Conservation (phyloP, 495 filamentous ascomycete genomes). For the Aspergillus haitiensis region DNA sequence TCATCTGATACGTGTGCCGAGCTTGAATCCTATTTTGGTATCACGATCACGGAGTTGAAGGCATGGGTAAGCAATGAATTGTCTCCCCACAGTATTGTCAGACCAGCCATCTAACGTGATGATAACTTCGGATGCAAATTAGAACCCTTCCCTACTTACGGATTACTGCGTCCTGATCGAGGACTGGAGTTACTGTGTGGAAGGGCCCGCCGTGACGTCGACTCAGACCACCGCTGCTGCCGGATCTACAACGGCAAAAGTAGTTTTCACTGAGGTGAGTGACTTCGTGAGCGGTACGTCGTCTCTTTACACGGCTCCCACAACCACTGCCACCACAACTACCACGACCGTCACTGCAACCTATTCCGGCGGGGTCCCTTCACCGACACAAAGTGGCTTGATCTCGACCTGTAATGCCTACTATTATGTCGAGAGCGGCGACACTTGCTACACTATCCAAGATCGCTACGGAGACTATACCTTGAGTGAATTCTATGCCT, state of each 20-base stretch:
- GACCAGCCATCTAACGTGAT: not conserved
- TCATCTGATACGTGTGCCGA: slow-evolving; percentile 19
- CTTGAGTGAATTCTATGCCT: slow-evolving; percentile 9
- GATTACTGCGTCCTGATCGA: slow-evolving; percentile 7
- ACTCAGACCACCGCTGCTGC: not conserved
- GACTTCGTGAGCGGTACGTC: too few species aligned
- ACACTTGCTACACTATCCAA: slow-evolving; percentile 6
- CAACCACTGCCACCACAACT: slow-evolving; percentile 10
- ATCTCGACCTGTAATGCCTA: slow-evolving; percentile 21
- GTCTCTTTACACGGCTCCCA: not conserved
- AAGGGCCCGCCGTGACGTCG: slow-evolving; percentile 1
- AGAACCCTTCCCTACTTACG: slow-evolving; percentile 18
- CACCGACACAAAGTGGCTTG: slow-evolving; percentile 27
- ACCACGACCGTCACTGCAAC: slow-evolving; percentile 11
- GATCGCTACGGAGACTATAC: slow-evolving; percentile 3
- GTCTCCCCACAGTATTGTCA: not conserved
- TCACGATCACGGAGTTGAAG: slow-evolving; percentile 13
- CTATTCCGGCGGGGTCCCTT: slow-evolving; percentile 14
- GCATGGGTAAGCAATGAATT: slow-evolving; percentile 15
- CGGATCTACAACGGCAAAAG: too few species aligned
- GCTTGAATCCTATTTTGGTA: slow-evolving; percentile 11
- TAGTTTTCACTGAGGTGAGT: too few species aligned
- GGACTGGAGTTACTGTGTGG: slow-evolving; percentile 24
- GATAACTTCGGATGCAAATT: too few species aligned
- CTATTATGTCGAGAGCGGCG: slow-evolving; percentile 16